Percentiles rank a stretch among this genome's conserved stretches.
These are phyloP conservation scores for Neonectria punicea DNA, from an alignment of 2,329 filamentous ascomycete genomes.

Conservation along the genomic window DNA sequence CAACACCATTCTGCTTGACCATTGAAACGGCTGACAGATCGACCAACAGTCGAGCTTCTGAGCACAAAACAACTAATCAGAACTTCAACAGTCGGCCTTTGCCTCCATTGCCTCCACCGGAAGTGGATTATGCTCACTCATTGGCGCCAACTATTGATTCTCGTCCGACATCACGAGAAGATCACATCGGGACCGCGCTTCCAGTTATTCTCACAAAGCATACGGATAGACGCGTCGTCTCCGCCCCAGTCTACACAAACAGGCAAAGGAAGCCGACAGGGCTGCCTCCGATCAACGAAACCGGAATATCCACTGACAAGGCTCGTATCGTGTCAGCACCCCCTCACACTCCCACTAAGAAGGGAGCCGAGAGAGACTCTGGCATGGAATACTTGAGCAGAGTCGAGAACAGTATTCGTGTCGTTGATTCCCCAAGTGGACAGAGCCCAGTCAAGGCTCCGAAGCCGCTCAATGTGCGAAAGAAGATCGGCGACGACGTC, in stretches of 20 bases:
- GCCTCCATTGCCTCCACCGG: constrained; percentile 58
- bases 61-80: constrained; percentile 44
- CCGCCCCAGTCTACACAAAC: constrained; percentile 61
- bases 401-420: constrained; percentile 63
- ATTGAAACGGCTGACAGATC: constrained; percentile 47
- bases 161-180: constrained; percentile 41
- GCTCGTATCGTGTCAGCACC: constrained; percentile 60
- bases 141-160: constrained; percentile 34
- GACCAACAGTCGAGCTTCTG: constrained; percentile 33
- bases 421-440: constrained; percentile 61
- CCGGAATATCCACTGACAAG: constrained; percentile 49
- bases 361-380: constrained; percentile 46
- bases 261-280: constrained; percentile 50
- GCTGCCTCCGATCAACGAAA: constrained; percentile 63
- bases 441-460: constrained; percentile 49
- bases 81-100: constrained; percentile 62
- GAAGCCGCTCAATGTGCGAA: constrained; percentile 55
- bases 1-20: constrained; percentile 56
- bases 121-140: constrained; percentile 28
- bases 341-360: constrained; percentile 48
- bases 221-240: constrained; percentile 59
- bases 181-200: constrained; percentile 43
- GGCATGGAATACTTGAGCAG: constrained; percentile 58
- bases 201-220: constrained; percentile 48
- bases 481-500: constrained; percentile 46